Base-by-base conservation (phyloP, 495 filamentous ascomycete species). In the Bombardia bombarda region DNA sequence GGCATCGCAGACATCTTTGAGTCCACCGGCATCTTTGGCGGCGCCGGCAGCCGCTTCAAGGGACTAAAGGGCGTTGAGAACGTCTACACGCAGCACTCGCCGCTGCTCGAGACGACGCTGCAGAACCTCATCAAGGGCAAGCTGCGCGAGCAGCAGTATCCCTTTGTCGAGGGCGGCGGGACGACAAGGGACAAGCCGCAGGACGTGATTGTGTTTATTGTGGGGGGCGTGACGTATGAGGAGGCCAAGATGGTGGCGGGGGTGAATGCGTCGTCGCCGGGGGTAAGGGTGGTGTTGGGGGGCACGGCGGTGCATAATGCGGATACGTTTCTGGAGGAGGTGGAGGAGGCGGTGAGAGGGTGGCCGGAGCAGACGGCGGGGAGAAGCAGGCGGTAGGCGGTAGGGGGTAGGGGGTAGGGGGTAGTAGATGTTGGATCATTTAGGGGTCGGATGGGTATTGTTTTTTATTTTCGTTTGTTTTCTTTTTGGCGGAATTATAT, bases 1-100 rank as follows among this genome's bases (percentile, higher is more conserved):
- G 49, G 54, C 28, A 84, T 95, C 52, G 79, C 86, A 2, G 90
- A 95, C 47, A 75, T 95, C 7, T 98, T 97, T 56, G 89, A 96
- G 55, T 84, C 86, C 0, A 81, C 28, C 12, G 90, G 86, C 5
- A 86, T 98, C 42, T 95, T 98, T 66, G 86, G 86, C 23, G 85
- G 86, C 13, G 89, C 92, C 3, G 75, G 89, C 23, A 84, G 84
- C 52, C 82, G 89, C 2, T 90, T 98, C 64, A 94, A 94, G 59
- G 93, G 90, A 2, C 73, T 98, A 14, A 95, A 95, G 56, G 92
- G 92, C 12, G 90, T 97, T 3, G 92, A 98, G 59, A 98, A 98
- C 52, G 92, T 98, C 17, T 98, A 97, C 61, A 98, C 92, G 0
- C 93, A 97, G 61, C 92, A 98, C 62, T 92, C 89, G 2, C 90